Base-by-base conservation (phyloP, 768 basidiomycete species). In the Candolleomyces aberdarensis region DNA sequence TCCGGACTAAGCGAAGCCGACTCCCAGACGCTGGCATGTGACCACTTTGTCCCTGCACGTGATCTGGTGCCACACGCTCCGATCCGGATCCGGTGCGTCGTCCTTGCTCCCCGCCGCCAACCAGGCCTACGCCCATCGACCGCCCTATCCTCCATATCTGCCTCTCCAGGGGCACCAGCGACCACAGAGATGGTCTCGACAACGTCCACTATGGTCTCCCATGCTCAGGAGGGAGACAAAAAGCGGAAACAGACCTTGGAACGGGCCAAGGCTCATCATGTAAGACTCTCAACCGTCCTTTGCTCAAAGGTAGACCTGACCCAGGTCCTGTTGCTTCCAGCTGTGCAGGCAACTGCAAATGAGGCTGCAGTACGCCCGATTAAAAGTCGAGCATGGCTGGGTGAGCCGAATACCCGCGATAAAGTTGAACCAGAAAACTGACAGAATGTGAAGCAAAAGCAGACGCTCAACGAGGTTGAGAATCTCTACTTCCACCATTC, bases 311-410 rank as follows among this genome's bases (percentile, higher is more conserved):
- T 47, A 54, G 13, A 56, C 20, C 15, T 56, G 22, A 32, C 36
- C 48, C 29, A 17, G 36, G 44, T 22, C 57, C 48, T 47, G 41
- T 41, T 54, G 48, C 31, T 22, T 59, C 59, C 65, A 91, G 90
- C 79, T 91, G 29, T 85, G 86, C 3, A 80, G 86, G 63, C 88
- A 91, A 63, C 77, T 92, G 22, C 87, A 87, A 67, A 79, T 89
- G 73, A 83, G 90, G 26, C 76, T 92, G 17, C 89, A 88, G 67
- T 92, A 91, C 66, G 90, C 90, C 14, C 80, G 82, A 69, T 76
- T 92, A 60, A 92, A 92, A 69, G 89, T 92, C 53, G 89, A 92
- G 64, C 82, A 90, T 69, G 89, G 90, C 48, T 92, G 90, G 90
- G 89, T 90, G 70, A 46, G 85, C 76, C 40, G 10, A 40, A 50